These are phyloP conservation scores for Fraxinus sp. DNA, from an alignment of 305 asterid genomes.

Conservation along the genomic window DNA sequence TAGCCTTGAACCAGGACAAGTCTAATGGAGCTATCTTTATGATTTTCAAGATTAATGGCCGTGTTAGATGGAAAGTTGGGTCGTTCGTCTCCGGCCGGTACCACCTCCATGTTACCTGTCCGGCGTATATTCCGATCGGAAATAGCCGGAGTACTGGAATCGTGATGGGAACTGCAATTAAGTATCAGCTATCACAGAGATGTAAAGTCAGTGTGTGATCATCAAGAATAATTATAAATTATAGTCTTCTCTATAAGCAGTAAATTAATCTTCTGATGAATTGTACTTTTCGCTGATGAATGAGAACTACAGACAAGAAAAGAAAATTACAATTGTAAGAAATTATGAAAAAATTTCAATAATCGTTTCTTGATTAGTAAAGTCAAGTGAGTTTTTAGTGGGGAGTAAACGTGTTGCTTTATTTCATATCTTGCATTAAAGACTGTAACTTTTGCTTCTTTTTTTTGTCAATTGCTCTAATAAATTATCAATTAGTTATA, in stretches of 20 bases:
- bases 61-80: constrained; percentile 64
- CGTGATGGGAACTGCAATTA: constrained; percentile 43
- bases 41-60: constrained; percentile 47
- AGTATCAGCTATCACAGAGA: constrained; percentile 60
- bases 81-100: constrained; percentile 50
- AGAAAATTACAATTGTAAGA: background rate
- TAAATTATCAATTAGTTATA: background rate
- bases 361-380: constrained; percentile 1
- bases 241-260: background rate
- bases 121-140: constrained; percentile 51
- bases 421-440: background rate
- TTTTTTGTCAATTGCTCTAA: background rate
- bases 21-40: constrained; percentile 43
- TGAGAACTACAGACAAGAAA: background rate
- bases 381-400: constrained; percentile 11
- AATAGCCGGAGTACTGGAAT: constrained; percentile 37
- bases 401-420: background rate
- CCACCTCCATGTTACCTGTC: constrained; percentile 60
- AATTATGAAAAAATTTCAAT: background rate
- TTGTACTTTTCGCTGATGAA: constrained; percentile 34
- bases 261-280: constrained; percentile 8
- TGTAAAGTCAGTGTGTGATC: constrained; percentile 52
- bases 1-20: constrained; percentile 43
- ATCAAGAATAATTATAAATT: background rate
- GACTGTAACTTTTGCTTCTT: background rate